phyloP scores from a whole-genome alignment of 192 early-diverging fungal species.

The Coemansia sp. region DNA sequence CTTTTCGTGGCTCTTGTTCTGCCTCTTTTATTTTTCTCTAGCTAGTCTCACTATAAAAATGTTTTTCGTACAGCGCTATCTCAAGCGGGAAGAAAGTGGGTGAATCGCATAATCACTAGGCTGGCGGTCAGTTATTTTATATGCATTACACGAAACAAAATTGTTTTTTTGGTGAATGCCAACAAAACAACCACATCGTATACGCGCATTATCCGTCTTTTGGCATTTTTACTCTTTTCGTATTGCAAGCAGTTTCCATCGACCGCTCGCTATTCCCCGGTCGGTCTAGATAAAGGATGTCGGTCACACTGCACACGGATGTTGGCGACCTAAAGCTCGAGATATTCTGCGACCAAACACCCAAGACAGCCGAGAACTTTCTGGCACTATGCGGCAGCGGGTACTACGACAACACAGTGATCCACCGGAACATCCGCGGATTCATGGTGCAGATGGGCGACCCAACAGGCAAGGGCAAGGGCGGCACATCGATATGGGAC shows the following conservation, averaged over 20 bases:
- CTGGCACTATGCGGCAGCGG: conserved; percentile 90
- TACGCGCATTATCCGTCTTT: too few relatives aligned
- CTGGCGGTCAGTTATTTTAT: too few relatives aligned
- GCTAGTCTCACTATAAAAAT: too few relatives aligned
- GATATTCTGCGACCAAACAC: conserved; percentile 86
- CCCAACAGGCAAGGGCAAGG: conserved; percentile 83
- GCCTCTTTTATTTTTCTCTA: not conserved
- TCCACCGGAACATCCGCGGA: conserved; percentile 83
- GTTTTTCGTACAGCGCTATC: too few relatives aligned
- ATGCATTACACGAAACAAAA: too few relatives aligned
- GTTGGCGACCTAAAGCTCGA: conserved; percentile 94
- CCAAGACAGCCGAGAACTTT: conserved; percentile 89
- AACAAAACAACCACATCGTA: too few relatives aligned
- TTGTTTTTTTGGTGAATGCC: too few relatives aligned
- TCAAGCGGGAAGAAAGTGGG: too few relatives aligned
- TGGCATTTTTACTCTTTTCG: not conserved
- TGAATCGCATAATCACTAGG: too few relatives aligned
- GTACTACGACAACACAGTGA: conserved; percentile 85
- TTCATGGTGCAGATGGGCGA: conserved; percentile 93
- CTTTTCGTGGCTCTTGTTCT: not conserved
- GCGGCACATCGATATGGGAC: conserved; percentile 86
- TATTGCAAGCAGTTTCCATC: not conserved
- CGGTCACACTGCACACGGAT: conserved; percentile 90
- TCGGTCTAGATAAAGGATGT: conserved; percentile 39
- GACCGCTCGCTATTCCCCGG: too few relatives aligned